Evolutionary conservation across 805 yeast species (phyloP), one percentile per base, ranked within the genome.

Genomic region (Candida khao-thaluensis): DNA sequence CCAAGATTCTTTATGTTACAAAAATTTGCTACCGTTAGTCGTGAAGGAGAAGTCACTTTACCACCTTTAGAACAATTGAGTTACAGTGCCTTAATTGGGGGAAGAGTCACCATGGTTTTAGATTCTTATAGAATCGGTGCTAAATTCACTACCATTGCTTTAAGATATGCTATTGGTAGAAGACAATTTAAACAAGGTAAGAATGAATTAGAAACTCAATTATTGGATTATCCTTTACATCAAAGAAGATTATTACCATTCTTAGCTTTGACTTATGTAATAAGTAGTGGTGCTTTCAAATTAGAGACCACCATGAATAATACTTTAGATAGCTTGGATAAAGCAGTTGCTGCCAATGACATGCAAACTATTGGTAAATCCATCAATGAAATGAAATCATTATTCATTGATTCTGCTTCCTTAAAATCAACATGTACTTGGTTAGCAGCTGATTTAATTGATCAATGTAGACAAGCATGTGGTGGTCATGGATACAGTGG

Each of bases 401-500:
- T 69, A 39, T 69, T 69, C 42, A 59, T 68, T 40, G 74, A 68
- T 47, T 66, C 73, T 23, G 73, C 70, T 40, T 63, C 72, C 9
- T 54, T 69, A 52, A 69, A 69, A 54, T 57, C 73, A 11, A 66
- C 74, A 21, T 56, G 59, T 50, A 69, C 74, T 26, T 69, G 74
- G 74, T 53, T 60, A 42, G 65, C 68, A 20, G 69, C 70, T 41
- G 67, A 59, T 25, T 54, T 66, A 38, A 68, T 69, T 39, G 66
- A 67, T 42, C 64, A 69, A 50, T 42, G 62, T 26, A 62, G 74
- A 52, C 74, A 69, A 53, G 58, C 73, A 17, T 69, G 74, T 54
- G 74, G 74, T 52, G 74, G 74, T 37, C 73, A 64, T 49, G 74
- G 74, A 43, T 69, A 69, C 60, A 64, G 71, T 27, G 48, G 67